Evolutionary conservation across 352 stramenopile genomes (phyloP), one percentile per base, ranked within the genome.

Genomic region (Phytophthora crassamura): DNA sequence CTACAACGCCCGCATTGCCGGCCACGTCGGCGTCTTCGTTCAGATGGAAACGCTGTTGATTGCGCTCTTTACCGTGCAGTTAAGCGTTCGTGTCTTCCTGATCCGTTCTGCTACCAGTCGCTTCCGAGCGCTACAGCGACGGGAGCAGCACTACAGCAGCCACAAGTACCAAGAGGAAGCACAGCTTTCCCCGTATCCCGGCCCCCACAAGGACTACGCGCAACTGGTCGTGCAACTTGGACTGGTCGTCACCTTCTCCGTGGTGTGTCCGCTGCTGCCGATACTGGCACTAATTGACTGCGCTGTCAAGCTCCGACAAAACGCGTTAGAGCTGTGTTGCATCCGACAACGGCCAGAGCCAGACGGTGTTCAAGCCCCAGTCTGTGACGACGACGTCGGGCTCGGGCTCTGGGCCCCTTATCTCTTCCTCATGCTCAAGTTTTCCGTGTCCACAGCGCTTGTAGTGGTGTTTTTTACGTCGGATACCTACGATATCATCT

Each of bases 241-340:
- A 5, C 50, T 86, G 38, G 54, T 86, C 4, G 53, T 72, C 16
- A 77, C 77, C 61, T 85, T 88, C 43, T 82, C 77, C 18, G 70
- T 67, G 41, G 65, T 75, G 20, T 71, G 71, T 20, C 80, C 80
- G 1, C 39, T 84, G 15, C 50, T 71, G 1, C 77, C 80, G 10
- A 18, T 85, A 25, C 52, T 88, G n/a, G 69, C 65, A 8, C 52
- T 86, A 5, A 5, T 78, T 4, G 80, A 86, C 25, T 74, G 67
- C 30, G 67, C 58, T 39, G 61, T 85, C 15, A 76, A 79, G 30
- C 36, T 85, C 20, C 69, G 80, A 0, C 43, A 82, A 33, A 75
- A 86, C 38, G 80, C 77, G 12, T 63, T 80, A 5, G 65, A 85
- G 3, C 48, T 86, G 8, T 85, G 75, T 41, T 68, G 63, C n/a